These are phyloP conservation scores for Cystobasidium onofrii DNA, from an alignment of 768 basidiomycete species.

Conservation along the genomic window DNA sequence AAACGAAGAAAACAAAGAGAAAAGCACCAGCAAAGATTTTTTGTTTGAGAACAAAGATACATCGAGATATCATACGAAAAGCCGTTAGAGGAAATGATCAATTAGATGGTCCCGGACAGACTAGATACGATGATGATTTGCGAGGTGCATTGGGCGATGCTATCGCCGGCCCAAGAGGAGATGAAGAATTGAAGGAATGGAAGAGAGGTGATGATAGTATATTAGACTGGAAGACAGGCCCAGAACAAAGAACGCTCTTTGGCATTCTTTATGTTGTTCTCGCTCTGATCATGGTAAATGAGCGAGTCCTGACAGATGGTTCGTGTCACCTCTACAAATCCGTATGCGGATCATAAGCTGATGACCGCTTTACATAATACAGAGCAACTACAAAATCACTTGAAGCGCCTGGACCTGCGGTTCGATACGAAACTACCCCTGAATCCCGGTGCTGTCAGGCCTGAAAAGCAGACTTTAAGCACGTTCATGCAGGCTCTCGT, in stretches of 20 bases:
- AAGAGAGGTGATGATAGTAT: constrained; percentile 78
- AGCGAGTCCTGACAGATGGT: constrained; percentile 67
- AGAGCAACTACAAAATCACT: constrained; percentile 65
- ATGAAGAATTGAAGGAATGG: constrained; percentile 56
- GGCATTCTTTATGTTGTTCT: constrained; percentile 76
- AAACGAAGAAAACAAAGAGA: neutral
- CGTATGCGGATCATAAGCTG: neutral
- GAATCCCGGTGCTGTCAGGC: constrained; percentile 50
- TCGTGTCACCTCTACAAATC: constrained; percentile 43
- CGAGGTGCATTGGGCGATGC: constrained; percentile 1
- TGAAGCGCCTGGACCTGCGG: constrained; percentile 65
- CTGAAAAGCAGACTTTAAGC: constrained; percentile 52
- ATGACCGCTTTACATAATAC: neutral
- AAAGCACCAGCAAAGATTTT: constrained; percentile 17
- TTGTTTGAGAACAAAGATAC: constrained; percentile 4
- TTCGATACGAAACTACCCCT: constrained; percentile 49
- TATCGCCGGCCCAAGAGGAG: neutral
- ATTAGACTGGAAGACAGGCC: constrained; percentile 67
- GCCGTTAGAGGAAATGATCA: neutral
- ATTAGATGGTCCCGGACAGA: neutral
- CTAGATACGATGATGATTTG: constrained; percentile 7
- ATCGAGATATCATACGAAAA: neutral
- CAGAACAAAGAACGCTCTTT: constrained; percentile 57
- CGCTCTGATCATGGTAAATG: constrained; percentile 70
- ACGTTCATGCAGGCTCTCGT: constrained; percentile 59